These are phyloP conservation scores for Rosa chinensis DNA, from an alignment of 306 rosid species.

Conservation along the genomic window DNA sequence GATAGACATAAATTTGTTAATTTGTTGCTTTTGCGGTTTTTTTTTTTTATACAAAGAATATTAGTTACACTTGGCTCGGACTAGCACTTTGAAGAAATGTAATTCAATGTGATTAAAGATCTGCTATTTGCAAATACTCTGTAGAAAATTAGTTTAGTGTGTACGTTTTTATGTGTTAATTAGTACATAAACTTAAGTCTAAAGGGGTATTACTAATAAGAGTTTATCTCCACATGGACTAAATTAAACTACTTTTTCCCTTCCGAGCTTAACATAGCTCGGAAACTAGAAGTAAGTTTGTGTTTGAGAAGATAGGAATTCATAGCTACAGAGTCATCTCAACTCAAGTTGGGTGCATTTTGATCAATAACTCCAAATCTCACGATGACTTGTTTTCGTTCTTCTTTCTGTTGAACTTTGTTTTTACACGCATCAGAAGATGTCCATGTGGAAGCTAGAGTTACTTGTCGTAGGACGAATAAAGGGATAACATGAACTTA, in stretches of 20 bases:
- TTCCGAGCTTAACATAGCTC: conserved; percentile 23
- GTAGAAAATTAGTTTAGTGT: background rate
- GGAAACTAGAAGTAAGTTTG: too few species aligned
- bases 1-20: background rate
- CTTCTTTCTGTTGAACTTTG: background rate
- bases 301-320: background rate
- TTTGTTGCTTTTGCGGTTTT: background rate
- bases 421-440: background rate
- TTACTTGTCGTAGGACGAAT: background rate
- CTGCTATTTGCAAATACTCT: background rate
- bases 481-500: background rate
- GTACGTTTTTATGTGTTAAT: background rate
- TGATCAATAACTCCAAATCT: background rate
- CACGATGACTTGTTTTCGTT: background rate
- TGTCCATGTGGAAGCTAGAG: background rate
- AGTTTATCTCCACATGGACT: conserved; percentile 4
- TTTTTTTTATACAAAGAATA: background rate
- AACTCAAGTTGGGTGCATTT: too few species aligned
- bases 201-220: background rate
- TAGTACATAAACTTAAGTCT: background rate
- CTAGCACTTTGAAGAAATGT: background rate
- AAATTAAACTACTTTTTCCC: conserved; percentile 13
- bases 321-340: background rate
- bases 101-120: background rate
- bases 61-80: conserved; percentile 27